These are phyloP conservation scores for Hapsidospora chrysogenum DNA, from an alignment of 495 filamentous ascomycete genomes.

Conservation along the genomic window DNA sequence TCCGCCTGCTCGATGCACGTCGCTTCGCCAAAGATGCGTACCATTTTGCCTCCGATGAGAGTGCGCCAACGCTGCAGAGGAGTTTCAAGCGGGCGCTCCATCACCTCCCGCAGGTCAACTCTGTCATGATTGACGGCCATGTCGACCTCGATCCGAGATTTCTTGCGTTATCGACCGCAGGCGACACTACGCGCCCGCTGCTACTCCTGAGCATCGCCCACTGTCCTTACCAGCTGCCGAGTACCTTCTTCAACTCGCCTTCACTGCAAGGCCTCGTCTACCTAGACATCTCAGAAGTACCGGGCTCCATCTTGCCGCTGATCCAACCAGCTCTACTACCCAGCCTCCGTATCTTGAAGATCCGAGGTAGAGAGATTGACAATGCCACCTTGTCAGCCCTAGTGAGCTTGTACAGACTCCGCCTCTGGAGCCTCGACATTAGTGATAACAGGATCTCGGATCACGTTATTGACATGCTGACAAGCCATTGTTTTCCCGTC, in stretches of 20 bases:
- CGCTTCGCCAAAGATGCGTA: conserved; percentile 14
- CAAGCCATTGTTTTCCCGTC: conserved; percentile 9
- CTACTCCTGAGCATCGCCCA: too few relatives aligned
- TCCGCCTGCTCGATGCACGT: conserved; percentile 21
- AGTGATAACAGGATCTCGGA: conserved; percentile 24
- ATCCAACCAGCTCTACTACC: conserved; percentile 14
- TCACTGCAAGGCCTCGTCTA: conserved; percentile 19
- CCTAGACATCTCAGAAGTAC: conserved; percentile 25
- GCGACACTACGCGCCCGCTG: background rate
- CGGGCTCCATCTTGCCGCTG: conserved; percentile 12
- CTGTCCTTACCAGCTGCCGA: too few relatives aligned
- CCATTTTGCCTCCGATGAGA: conserved; percentile 12
- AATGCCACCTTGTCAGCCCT: conserved; percentile 12
- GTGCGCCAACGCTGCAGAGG: conserved; percentile 12
- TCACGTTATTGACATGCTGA: conserved; percentile 10
- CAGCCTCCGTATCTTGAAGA: conserved; percentile 23
- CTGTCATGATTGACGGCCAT: conserved; percentile 21
- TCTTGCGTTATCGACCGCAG: background rate
- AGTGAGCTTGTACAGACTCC: conserved; percentile 12
- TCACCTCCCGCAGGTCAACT: conserved; percentile 18
- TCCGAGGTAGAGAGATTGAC: conserved; percentile 17
- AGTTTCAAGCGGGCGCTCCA: conserved; percentile 12
- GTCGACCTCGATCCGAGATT: conserved; percentile 13
- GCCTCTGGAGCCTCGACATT: conserved; percentile 29
- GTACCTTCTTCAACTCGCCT: too few relatives aligned